Conservation (phyloP, 2,329 filamentous ascomycete species). For the Curvularia sp. region DNA sequence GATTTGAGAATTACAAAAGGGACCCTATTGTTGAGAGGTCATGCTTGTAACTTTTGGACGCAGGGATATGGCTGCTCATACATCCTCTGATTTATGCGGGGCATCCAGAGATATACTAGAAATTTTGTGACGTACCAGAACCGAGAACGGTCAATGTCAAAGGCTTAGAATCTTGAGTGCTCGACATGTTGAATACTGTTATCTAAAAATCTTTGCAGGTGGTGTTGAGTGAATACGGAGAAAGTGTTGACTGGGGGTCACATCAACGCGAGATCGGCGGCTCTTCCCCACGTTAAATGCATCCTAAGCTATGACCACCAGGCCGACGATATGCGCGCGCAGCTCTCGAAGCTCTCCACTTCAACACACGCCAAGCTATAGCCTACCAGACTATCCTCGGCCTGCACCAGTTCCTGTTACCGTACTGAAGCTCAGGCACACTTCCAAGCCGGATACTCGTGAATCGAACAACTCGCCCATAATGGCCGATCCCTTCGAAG, state of each 20-base stretch:
- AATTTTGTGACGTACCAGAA: conserved; percentile 69
- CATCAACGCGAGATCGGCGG: conserved; percentile 24
- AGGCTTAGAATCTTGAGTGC: conserved; percentile 43
- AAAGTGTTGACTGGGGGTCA: conserved; percentile 19
- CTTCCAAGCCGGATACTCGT: not conserved
- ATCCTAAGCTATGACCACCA: conserved; percentile 25
- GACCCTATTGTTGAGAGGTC: too few relatives aligned
- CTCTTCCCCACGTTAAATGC: conserved; percentile 21
- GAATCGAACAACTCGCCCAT: not conserved
- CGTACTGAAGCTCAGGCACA: not conserved
- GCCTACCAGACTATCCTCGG: not conserved
- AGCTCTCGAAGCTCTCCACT: conserved; percentile 13
- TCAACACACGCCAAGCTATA: conserved; percentile 4
- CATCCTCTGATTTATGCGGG: conserved; percentile 7
- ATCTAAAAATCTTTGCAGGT: not conserved
- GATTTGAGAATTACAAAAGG: not conserved
- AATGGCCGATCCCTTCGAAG: conserved; percentile 92
- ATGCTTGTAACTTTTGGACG: not conserved
- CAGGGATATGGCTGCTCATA: not conserved
- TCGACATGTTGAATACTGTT: conserved; percentile 37
- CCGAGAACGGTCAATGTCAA: conserved; percentile 82
- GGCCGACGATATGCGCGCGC: conserved; percentile 35
- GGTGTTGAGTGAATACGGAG: conserved; percentile 14
- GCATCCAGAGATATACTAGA: not conserved
- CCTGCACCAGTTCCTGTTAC: not conserved